phyloP scores from a whole-genome alignment of 345 rosid genomes.

The Clausena lansium region DNA sequence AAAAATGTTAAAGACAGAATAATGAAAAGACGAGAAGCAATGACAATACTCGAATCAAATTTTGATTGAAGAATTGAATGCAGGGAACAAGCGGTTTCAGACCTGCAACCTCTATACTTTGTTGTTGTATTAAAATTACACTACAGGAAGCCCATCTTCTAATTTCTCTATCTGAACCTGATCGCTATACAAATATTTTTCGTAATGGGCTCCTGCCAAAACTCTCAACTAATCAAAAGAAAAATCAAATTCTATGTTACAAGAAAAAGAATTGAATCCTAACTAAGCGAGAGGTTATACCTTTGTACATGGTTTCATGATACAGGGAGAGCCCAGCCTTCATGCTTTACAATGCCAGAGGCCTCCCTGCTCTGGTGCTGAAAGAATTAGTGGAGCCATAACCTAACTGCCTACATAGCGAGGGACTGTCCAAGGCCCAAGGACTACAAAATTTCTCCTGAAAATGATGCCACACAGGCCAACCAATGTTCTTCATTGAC shows the following conservation, averaged over 20 bases:
- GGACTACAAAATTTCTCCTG: slow-evolving; percentile 22
- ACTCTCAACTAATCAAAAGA: slow-evolving; percentile 12
- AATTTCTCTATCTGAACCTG: slow-evolving; percentile 37
- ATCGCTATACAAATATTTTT: slow-evolving; percentile 47
- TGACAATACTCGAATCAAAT: neutral
- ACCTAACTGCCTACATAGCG: slow-evolving; percentile 5
- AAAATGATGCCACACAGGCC: slow-evolving; percentile 14
- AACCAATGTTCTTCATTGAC: slow-evolving; percentile 10
- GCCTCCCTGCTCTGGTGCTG: slow-evolving; percentile 30
- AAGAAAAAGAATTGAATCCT: slow-evolving; percentile 46
- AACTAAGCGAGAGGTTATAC: slow-evolving; percentile 43
- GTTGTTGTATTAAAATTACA: slow-evolving; percentile 38
- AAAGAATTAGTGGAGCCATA: slow-evolving; percentile 19
- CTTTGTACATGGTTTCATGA: slow-evolving; percentile 48
- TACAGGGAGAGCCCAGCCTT: slow-evolving; percentile 30
- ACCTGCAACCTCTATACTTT: slow-evolving; percentile 14
- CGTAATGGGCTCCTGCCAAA: slow-evolving; percentile 34
- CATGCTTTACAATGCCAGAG: slow-evolving; percentile 22
- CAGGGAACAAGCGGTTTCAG: slow-evolving; percentile 12
- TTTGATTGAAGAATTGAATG: slow-evolving; percentile 8
- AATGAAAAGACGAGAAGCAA: neutral
- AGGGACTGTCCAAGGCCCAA: slow-evolving; percentile 14
- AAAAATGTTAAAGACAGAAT: neutral
- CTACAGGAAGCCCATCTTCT: slow-evolving; percentile 30
- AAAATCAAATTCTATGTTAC: slow-evolving; percentile 34